Evolutionary conservation across 768 basidiomycete species (phyloP), one percentile per base, ranked within the genome.

Genomic region (Mycena epipterygia): DNA sequence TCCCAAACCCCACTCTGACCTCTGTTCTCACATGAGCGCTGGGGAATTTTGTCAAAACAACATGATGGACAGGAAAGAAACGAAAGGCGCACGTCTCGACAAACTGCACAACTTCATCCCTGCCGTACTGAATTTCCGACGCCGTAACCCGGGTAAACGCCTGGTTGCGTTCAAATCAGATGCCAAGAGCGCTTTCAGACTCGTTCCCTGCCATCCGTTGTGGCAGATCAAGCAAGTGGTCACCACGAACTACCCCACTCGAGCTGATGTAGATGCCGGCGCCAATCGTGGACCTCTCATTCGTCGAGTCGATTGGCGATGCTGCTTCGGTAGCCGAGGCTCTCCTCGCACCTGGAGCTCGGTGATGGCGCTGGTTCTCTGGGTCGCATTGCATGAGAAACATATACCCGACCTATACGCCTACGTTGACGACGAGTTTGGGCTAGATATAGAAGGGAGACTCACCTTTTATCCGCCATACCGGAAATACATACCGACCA

Each of bases 351-450:
- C 55, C 68, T 76, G 37, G 41, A 75, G 35, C 49, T 64, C 48
- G 17, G 42, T 23, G 76, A 79, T 67, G 46, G 53, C 29, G 41
- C 71, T 30, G 64, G 75, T 8, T 52, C 71, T 52, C 21, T 64
- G 39, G 48, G 53, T 51, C 75, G 78, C 60, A 35, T 71, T 35
- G 27, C 52, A 5, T 73, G 66, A 53, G 70, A 79, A 32, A 72
- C 71, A n/a, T 1, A 19, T 55, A 14, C 11, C 12, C 5, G 52
- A 55, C 41, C 13, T 63, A 5, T 64, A 42, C 23, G 37, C 21
- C 14, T 64, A 64, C 25, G 52, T 64, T 29, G 62, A 64, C 19
- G 62, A 64, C 14, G 21, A 27, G 13, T 64, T 30, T 11, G 37
- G 51, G 2, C 13, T 3, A 19, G 52, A 53, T 1, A 14, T 29